Evolutionary conservation across 176 grass and related monocot genomes (phyloP).

Genomic region (Calamus simplicifolius): DNA sequence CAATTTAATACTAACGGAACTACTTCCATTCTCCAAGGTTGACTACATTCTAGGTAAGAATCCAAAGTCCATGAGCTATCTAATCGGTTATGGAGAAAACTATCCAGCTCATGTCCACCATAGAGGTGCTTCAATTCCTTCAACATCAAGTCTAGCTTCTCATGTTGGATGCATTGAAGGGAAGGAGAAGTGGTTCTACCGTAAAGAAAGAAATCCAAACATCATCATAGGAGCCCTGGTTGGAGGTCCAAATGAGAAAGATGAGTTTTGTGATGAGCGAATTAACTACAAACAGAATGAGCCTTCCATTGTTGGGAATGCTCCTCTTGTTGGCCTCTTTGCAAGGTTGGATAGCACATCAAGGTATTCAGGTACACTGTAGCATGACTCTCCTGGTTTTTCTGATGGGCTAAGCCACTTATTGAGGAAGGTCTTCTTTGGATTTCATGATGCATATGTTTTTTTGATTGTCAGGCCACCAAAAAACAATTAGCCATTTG

Average conservation of each 20-base stretch:
- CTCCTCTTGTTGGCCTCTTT: constrained; percentile 67
- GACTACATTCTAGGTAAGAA: constrained; percentile 90
- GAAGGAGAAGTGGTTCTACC: constrained; percentile 65
- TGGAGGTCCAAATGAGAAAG: constrained; percentile 56
- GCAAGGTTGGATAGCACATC: constrained; percentile 33
- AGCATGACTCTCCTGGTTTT: not conserved
- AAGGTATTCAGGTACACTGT: not conserved
- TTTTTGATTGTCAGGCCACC: too few species aligned
- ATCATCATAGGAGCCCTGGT: constrained; percentile 67
- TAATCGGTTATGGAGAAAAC: constrained; percentile 56
- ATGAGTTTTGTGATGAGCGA: constrained; percentile 63
- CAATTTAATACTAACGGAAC: not conserved
- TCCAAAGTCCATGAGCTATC: constrained; percentile 73
- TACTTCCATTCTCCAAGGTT: constrained; percentile 8
- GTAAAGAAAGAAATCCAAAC: constrained; percentile 52
- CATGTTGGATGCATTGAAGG: constrained; percentile 57
- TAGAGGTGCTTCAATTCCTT: constrained; percentile 84
- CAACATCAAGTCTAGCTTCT: constrained; percentile 17
- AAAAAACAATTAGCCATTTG: too few species aligned
- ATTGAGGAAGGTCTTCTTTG: constrained; percentile 2
- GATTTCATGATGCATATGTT: too few species aligned
- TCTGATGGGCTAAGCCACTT: not conserved
- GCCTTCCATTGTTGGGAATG: constrained; percentile 47
- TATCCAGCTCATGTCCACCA: constrained; percentile 72
- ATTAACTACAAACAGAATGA: constrained; percentile 69